Conservation (phyloP, 1,284 basidiomycete genomes). For the Ustilago crameri region DNA sequence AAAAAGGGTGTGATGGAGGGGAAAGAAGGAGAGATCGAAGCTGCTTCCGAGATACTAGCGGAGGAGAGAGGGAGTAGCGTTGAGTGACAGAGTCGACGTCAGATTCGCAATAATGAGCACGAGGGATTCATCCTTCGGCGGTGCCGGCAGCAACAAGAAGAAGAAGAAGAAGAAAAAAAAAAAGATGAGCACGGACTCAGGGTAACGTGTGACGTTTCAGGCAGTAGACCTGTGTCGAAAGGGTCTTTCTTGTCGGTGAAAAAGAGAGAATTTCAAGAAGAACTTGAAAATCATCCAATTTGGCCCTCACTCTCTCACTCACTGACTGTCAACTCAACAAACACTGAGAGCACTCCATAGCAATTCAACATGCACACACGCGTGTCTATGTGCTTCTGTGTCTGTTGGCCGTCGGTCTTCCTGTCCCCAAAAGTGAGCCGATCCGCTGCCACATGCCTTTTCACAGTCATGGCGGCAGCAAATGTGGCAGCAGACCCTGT, state of each 20-base stretch:
- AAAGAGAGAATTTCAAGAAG: constrained; percentile 10
- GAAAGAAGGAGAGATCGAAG: not conserved
- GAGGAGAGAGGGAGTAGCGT: not conserved
- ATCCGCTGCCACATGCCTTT: constrained; percentile 2
- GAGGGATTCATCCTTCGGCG: not conserved
- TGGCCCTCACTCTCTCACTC: not conserved
- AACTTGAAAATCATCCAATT: constrained; percentile 27
- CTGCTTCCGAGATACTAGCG: not conserved
- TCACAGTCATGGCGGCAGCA: constrained; percentile 18
- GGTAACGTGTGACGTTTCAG: constrained; percentile 9
- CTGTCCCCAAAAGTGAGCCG: not conserved
- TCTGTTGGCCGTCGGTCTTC: not conserved
- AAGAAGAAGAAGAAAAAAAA: not conserved
- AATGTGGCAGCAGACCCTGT: constrained; percentile 1
- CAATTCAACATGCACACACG: not conserved
- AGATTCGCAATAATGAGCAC: constrained; percentile 1
- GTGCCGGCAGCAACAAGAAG: constrained; percentile 2
- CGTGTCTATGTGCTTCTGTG: not conserved
- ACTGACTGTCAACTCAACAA: constrained; percentile 3
- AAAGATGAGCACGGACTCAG: constrained; percentile 12
- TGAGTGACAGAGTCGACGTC: not conserved
- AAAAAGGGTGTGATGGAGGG: constrained; percentile 2
- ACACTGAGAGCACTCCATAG: not conserved
- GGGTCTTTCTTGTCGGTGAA: constrained; percentile 9
- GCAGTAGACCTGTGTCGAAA: constrained; percentile 20